Evolutionary conservation across 2,329 filamentous ascomycete genomes (phyloP).

Genomic region (Venturia asperata): DNA sequence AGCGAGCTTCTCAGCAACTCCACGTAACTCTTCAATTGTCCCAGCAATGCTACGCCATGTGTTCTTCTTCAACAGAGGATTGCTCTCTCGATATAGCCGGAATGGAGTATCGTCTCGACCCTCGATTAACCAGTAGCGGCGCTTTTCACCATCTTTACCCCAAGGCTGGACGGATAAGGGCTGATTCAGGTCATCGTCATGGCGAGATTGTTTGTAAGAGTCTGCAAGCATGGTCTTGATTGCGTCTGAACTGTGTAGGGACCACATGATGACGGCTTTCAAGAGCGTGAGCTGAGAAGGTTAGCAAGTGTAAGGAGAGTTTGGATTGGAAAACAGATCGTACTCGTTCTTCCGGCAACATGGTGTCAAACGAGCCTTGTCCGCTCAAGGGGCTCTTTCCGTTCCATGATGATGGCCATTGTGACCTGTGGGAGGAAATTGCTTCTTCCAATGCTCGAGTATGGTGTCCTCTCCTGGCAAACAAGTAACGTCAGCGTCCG

Average conservation of each 20-base stretch:
- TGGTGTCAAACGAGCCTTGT: constrained; percentile 70
- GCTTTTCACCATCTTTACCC: constrained; percentile 83
- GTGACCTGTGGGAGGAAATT: constrained; percentile 70
- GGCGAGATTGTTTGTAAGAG: constrained; percentile 79
- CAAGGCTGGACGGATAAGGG: constrained; percentile 84
- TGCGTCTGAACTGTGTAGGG: constrained; percentile 77
- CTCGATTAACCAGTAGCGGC: constrained; percentile 89
- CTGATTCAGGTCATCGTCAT: constrained; percentile 72
- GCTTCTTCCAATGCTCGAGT: constrained; percentile 90
- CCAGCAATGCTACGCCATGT: constrained; percentile 94
- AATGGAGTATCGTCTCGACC: constrained; percentile 92
- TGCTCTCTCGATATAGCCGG: constrained; percentile 88
- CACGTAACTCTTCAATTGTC: constrained; percentile 75
- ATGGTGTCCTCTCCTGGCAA: constrained; percentile 76
- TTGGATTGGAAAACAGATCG: constrained; percentile 25
- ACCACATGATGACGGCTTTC: constrained; percentile 78
- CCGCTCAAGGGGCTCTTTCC: constrained; percentile 76
- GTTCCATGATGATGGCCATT: constrained; percentile 84
- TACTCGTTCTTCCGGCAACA: constrained; percentile 78
- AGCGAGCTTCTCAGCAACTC: constrained; percentile 66
- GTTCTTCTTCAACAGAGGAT: constrained; percentile 65
- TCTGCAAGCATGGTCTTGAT: constrained; percentile 76
- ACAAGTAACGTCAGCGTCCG: constrained; percentile 28
- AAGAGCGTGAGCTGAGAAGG: constrained; percentile 65
- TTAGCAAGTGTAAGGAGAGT: constrained; percentile 23